phyloP scores from a whole-genome alignment of 352 stramenopile species.

The Phytophthora tentaculata region DNA sequence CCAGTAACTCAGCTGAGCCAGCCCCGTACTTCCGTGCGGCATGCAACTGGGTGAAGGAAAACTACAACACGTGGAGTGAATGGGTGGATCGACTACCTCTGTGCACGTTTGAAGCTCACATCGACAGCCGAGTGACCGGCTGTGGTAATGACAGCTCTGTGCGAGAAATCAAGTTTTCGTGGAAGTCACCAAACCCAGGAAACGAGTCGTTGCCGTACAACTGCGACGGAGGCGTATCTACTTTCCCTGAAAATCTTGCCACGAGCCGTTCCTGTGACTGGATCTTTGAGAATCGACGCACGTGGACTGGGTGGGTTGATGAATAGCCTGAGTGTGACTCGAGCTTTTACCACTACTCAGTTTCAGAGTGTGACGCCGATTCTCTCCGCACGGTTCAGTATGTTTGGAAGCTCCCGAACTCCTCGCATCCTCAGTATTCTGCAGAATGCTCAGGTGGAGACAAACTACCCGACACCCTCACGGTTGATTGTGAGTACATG shows the following conservation, averaged over 20 bases:
- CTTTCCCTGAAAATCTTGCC: slow-evolving; percentile 26
- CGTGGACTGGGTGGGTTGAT: slow-evolving; percentile 46
- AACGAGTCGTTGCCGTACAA: slow-evolving; percentile 44
- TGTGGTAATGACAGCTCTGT: slow-evolving; percentile 30
- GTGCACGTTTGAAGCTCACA: slow-evolving; percentile 40
- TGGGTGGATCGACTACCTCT: slow-evolving; percentile 51
- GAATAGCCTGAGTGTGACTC: slow-evolving; percentile 43
- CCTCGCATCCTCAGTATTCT: slow-evolving; percentile 20
- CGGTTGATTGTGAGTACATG: slow-evolving; percentile 50
- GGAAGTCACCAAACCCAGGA: slow-evolving; percentile 43
- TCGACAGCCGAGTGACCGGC: slow-evolving; percentile 31
- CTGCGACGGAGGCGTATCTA: slow-evolving; percentile 46
- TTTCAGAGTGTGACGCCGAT: slow-evolving; percentile 37
- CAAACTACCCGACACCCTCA: slow-evolving; percentile 21
- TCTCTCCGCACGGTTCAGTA: slow-evolving; percentile 38
- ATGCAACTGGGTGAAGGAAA: slow-evolving; percentile 60
- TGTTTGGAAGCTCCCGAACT: slow-evolving; percentile 45
- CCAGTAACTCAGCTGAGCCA: slow-evolving; percentile 3
- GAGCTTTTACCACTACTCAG: slow-evolving; percentile 49
- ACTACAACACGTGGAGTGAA: slow-evolving; percentile 56
- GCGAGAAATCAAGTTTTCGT: slow-evolving; percentile 44
- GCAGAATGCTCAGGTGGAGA: slow-evolving; percentile 38
- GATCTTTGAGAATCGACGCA: slow-evolving; percentile 30
- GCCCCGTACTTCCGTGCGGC: slow-evolving; percentile 50
- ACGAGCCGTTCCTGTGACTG: slow-evolving; percentile 59